phyloP scores from a whole-genome alignment of 768 basidiomycete species.

The Naganishia vishniacii region DNA sequence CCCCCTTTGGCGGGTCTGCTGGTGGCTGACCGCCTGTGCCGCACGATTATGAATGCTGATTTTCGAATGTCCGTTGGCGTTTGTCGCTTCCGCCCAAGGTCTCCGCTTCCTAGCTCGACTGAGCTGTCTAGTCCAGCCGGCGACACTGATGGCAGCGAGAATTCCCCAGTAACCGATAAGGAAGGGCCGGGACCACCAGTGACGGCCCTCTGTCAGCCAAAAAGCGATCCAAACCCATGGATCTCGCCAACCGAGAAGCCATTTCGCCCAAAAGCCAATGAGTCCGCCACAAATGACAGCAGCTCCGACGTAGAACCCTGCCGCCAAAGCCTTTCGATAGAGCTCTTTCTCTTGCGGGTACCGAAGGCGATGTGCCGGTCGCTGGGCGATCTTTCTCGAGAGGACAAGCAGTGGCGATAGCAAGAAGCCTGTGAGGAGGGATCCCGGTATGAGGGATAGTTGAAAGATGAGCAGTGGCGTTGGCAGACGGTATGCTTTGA shows the following conservation, averaged over 20 bases:
- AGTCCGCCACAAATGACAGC: conserved; percentile 70
- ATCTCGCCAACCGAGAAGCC: conserved; percentile 70
- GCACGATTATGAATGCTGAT: conserved; percentile 39
- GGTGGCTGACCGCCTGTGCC: not conserved
- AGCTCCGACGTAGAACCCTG: conserved; percentile 74
- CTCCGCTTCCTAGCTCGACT: conserved; percentile 68
- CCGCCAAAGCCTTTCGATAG: conserved; percentile 74
- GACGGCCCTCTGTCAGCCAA: conserved; percentile 69
- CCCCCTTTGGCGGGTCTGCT: not conserved
- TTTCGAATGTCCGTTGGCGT: conserved; percentile 49
- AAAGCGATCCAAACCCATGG: conserved; percentile 82
- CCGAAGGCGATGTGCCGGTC: conserved; percentile 70
- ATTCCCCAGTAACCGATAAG: conserved; percentile 80
- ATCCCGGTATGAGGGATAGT: conserved; percentile 83
- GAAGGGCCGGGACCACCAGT: conserved; percentile 70
- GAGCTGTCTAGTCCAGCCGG: conserved; percentile 89
- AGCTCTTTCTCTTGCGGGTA: conserved; percentile 75
- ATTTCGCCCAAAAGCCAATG: conserved; percentile 86
- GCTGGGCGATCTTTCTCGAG: conserved; percentile 83
- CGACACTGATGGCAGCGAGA: conserved; percentile 75
- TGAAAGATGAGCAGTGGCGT: conserved; percentile 89
- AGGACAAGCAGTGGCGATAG: conserved; percentile 88
- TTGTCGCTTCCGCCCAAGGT: conserved; percentile 42
- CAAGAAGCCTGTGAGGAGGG: conserved; percentile 84
- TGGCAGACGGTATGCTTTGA: conserved; percentile 86